Evolutionary conservation across 2,329 filamentous ascomycete genomes (phyloP), one percentile per base, ranked within the genome.

Genomic region (Nectriaceae sp.): DNA sequence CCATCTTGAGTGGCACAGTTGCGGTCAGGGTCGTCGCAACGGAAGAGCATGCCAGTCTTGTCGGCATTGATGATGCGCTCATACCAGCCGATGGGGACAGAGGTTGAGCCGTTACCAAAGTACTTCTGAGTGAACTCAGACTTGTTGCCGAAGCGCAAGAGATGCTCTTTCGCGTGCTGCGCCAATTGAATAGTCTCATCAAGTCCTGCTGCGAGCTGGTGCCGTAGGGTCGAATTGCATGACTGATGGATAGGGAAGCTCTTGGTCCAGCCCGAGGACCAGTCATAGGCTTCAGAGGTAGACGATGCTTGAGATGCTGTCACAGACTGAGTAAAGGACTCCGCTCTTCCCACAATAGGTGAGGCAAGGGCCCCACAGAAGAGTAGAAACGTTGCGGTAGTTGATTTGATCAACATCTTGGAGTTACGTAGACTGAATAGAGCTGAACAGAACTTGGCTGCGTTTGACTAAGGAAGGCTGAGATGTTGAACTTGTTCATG

Each of bases 21-120:
- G 18, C 75, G 70, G 56, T 89, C 86, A 0, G 81, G 77, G 55
- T 89, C 81, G 51, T 89, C 86, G 57, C 86, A 88, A 18, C 85
- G 80, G 73, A 88, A 88, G 16, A 83, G 62, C 39, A 85, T 73
- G 21, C 71, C 75, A 0, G 70, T 70, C 60, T 80, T 81, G 65
- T 87, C 77, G 1, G 76, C 82, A 37, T 75, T 74, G 57, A 80
- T 71, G 24, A 89, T 71, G 49, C 80, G 77, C 44, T 85, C 79
- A 55, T 77, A 85, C 73, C 82, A 84, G 4, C 85, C 86, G 36
- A 84, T 73, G 3, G 80, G 76, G 52, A 78, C 75, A 19, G 77
- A 76, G 3, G 83, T 81, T 4, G 82, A 72, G 2, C 73, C 73
- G 44, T 80, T 75, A 39, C 85, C 83, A 61, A 89, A 89, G 70